These are phyloP conservation scores for Calonectria ilicicola DNA, from an alignment of 2,329 filamentous ascomycete genomes.

Conservation along the genomic window DNA sequence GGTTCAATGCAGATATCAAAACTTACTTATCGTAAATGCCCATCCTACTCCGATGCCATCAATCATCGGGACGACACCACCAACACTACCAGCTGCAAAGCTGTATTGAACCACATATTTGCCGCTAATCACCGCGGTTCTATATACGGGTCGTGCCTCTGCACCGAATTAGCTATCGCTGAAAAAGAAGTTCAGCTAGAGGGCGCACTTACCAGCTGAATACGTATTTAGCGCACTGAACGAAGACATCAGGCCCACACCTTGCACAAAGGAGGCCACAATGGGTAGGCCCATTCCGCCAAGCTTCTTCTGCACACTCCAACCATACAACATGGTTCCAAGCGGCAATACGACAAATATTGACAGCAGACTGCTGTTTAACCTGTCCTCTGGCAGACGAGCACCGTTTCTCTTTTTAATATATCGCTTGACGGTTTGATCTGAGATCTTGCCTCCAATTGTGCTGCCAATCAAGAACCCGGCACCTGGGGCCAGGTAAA, in stretches of 20 bases:
- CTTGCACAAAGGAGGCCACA: slow-evolving; percentile 47
- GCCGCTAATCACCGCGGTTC: slow-evolving; percentile 41
- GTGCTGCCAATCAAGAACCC: slow-evolving; percentile 76
- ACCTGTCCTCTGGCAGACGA: slow-evolving; percentile 46
- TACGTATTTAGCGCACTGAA: slow-evolving; percentile 56
- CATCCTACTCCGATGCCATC: slow-evolving; percentile 38
- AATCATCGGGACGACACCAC: slow-evolving; percentile 40
- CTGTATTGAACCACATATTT: slow-evolving; percentile 44
- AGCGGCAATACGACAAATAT: slow-evolving; percentile 48
- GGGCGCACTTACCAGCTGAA: slow-evolving; percentile 45
- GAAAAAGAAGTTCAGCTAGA: fast-evolving
- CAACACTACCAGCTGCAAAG: slow-evolving; percentile 41
- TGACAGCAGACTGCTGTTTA: slow-evolving; percentile 45
- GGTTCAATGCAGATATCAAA: fast-evolving
- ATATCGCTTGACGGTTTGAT: slow-evolving; percentile 53
- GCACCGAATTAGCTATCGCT: not conserved
- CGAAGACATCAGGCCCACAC: slow-evolving; percentile 50
- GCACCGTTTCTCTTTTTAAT: slow-evolving; percentile 50
- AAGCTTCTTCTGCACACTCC: slow-evolving; percentile 48
- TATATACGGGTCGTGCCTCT: slow-evolving; percentile 38
- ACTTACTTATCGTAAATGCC: slow-evolving; percentile 42
- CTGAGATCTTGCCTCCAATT: slow-evolving; percentile 66
- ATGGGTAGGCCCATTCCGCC: slow-evolving; percentile 51
- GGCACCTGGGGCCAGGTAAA: slow-evolving; percentile 76
- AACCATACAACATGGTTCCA: slow-evolving; percentile 49